A percentile compares a stretch with the other conserved stretches of the same genome.
phyloP scores from a whole-genome alignment of 441 rosid genomes.

The Theobroma grandiflorum region DNA sequence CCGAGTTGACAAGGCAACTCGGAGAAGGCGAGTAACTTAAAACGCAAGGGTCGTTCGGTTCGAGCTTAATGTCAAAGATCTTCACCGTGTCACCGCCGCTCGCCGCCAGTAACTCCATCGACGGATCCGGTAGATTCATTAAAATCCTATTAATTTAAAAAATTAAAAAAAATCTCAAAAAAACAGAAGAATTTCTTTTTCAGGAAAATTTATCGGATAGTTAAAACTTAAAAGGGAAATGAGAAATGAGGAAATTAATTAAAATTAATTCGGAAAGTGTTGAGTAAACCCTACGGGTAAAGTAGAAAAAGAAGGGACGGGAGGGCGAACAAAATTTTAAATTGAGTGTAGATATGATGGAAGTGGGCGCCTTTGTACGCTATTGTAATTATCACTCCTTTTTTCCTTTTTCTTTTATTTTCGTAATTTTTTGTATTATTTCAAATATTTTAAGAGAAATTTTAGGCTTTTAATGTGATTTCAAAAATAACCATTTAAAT shows the following conservation, averaged over 20 bases:
- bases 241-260: slow-evolving; percentile 2
- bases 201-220: slow-evolving; percentile 19
- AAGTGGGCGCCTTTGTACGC: slow-evolving; percentile 33
- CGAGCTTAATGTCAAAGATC: slow-evolving; percentile 79
- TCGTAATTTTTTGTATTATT: neutral
- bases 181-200: neutral
- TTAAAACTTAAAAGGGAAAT: slow-evolving; percentile 8
- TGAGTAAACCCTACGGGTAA: slow-evolving; percentile 25
- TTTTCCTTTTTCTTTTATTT: neutral
- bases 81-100: slow-evolving; percentile 92
- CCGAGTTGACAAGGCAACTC: slow-evolving; percentile 73
- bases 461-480: no score
- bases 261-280: neutral
- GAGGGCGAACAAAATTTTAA: slow-evolving; percentile 25
- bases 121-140: slow-evolving; percentile 69
- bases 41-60: slow-evolving; percentile 79
- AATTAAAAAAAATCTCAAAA: neutral
- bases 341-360: slow-evolving; percentile 8
- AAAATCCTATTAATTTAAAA: neutral
- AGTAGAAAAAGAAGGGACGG: neutral
- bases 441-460: neutral
- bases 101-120: slow-evolving; percentile 74
- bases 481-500: no score
- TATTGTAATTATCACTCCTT: neutral
- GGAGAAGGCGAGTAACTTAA: slow-evolving; percentile 81